Evolutionary conservation across 208 protist genomes (phyloP), one percentile per base, ranked within the genome.

Genomic region (Wallacemonas sp.): DNA sequence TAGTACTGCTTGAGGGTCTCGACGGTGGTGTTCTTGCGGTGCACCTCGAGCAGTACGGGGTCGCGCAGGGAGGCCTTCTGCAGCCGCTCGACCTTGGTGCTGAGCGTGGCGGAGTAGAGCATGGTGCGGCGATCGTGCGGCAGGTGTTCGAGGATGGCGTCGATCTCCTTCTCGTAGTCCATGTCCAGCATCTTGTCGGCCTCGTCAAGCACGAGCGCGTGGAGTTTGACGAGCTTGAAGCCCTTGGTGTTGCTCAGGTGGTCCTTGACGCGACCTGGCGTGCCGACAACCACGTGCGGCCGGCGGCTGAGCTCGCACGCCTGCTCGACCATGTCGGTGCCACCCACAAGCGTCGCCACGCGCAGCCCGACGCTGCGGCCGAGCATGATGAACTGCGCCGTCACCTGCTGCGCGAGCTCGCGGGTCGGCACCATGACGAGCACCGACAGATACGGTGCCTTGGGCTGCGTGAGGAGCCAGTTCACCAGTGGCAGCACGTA

Each of bases 401-500:
- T 87, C 65, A 99, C 99, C 88, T 99, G 99, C 61, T 98, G 87
- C 14, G 98, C 98, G 21, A 99, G 84, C 83, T 99, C 99, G 74
- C 98, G 88, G 2, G 98, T 99, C 6, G 98, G 98, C 38, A 98
- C 86, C 68, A 99, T 86, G 4, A 98, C 83, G 14, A 98, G 90
- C 66, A 95, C 93, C 2, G 97, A 92, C 14, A 97, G 85, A 48
- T 90, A 96, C 5, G 96, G 96, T 29, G 83, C 81, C 68, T 95
- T 96, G 33, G 76, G 78, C 65, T 94, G 87, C 1, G 92, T 84
- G n/a, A 99, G 78, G 17, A 99, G 82, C 75, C 76, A 88, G 63
- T 99, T 91, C 17, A 99, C 87, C n/a, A 99, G 94, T 6, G 99
- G 99, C 43, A 99, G 84, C 11, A 95, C 97, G 73, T 99, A 99